These are phyloP conservation scores for Termitomyces eurrhizus DNA, from an alignment of 768 basidiomycete species.

Conservation along the genomic window DNA sequence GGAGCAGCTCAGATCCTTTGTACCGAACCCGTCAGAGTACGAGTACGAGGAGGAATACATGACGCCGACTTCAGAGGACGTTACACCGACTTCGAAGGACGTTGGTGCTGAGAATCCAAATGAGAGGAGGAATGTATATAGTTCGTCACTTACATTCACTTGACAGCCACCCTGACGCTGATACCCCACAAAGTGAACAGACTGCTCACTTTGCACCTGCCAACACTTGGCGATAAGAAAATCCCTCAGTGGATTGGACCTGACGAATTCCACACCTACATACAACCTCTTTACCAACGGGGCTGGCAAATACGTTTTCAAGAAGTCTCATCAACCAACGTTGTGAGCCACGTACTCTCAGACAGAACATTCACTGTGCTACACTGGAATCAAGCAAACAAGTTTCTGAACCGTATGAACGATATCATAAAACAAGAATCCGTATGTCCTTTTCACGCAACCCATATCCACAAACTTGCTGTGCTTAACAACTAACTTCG, in stretches of 20 bases:
- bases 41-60: no score
- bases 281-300: conserved; percentile 31
- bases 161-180: not conserved
- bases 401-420: conserved; percentile 17
- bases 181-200: not conserved
- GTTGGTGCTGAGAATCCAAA: not conserved
- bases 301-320: conserved; percentile 22
- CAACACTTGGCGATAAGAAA: conserved; percentile 6
- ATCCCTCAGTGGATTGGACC: conserved; percentile 22
- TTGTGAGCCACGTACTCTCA: conserved; percentile 9
- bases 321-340: not conserved
- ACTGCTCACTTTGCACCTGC: conserved; percentile 16
- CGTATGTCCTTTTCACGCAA: conserved; percentile 17
- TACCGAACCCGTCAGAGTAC: not conserved
- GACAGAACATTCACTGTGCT: conserved; percentile 17
- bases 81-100: not conserved
- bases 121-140: not conserved
- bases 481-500: not conserved
- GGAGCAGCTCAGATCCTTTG: not conserved
- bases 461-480: no score
- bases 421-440: conserved; percentile 22
- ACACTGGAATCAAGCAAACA: conserved; percentile 13
- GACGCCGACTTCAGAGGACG: not conserved
- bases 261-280: conserved; percentile 26
- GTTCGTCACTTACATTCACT: not conserved